Conservation (phyloP, 345 rosid genomes). For the Murraya paniculata region DNA sequence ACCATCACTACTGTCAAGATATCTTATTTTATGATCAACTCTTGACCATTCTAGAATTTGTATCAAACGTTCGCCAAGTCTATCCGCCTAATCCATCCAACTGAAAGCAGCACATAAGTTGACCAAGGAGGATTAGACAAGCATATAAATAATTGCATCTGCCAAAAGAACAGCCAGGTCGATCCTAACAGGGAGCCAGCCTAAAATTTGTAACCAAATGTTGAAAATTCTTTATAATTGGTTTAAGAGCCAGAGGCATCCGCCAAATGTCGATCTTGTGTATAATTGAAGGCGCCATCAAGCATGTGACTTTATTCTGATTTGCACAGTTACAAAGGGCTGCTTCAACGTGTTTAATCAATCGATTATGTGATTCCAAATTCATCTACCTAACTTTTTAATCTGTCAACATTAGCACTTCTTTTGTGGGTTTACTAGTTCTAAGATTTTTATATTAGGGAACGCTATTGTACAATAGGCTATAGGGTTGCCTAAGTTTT, state of each 20-base stretch:
- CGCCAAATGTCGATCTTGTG: background rate
- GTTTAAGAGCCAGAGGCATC: background rate
- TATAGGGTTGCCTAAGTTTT: too few relatives aligned
- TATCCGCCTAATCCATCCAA: background rate
- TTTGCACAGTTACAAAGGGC: background rate
- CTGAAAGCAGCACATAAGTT: background rate
- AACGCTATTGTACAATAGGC: background rate
- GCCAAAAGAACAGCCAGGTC: background rate
- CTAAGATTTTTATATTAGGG: background rate
- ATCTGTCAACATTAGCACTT: background rate
- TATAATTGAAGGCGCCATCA: conserved; percentile 1
- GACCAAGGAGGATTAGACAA: background rate
- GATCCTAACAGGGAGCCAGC: background rate
- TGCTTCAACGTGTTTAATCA: conserved; percentile 4
- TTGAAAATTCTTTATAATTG: background rate
- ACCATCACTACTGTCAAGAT: background rate
- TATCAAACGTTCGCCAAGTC: background rate
- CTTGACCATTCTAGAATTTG: background rate
- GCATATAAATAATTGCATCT: background rate
- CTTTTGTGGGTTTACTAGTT: background rate
- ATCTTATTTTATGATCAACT: too few relatives aligned
- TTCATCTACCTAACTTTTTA: background rate
- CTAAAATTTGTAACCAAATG: background rate
- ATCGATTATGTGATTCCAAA: background rate
- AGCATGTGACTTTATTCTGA: conserved; percentile 19